Evolutionary conservation across 495 filamentous ascomycete species (phyloP), one percentile per base, ranked within the genome.

Genomic region (Podospora australis): DNA sequence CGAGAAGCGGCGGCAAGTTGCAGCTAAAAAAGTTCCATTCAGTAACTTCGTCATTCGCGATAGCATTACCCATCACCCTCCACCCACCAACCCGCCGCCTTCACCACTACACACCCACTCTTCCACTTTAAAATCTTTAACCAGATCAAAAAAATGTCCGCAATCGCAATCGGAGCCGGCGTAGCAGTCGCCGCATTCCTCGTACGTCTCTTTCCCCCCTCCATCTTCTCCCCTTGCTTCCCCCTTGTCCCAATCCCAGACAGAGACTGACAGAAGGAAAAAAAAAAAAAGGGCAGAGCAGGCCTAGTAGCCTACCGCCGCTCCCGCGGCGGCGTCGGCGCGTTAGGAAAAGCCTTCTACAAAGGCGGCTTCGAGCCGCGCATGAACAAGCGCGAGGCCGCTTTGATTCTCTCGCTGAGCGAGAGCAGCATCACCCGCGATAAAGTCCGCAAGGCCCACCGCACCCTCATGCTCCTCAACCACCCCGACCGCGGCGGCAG

Each of bases 401-500:
- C 88, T 21, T 70, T 99, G 62, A 97, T 99, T 44, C 72, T 99
- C 43, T 84, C 94, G 58, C 81, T 96, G 32, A 96, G 91, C 44
- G 92, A 97, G 66, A 78, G 88, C 39, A 79, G 79, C 51, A 53
- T 95, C 56, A 89, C 81, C 45, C 95, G 94, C 70, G 88, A 95
- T 32, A 90, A 91, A 55, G 75, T 99, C 40, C 87, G 92, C 59
- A 96, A 97, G 74, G 90, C 91, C 55, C 92, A 99, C 72, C 82
- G 92, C 26, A 88, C 86, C 50, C 82, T 97, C 43, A 99, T 99
- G 92, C 78, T 99, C 44, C 73, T 94, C 52, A 99, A 99, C 71
- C 92, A 99, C 69, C 92, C 92, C 24, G 92, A 99, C 69, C 87
- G 92, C 53, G 92, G 92, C 44, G 92, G 92, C 16, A 96, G 90